Conservation (phyloP, 306 rosid genomes). For the Malus fusca region DNA sequence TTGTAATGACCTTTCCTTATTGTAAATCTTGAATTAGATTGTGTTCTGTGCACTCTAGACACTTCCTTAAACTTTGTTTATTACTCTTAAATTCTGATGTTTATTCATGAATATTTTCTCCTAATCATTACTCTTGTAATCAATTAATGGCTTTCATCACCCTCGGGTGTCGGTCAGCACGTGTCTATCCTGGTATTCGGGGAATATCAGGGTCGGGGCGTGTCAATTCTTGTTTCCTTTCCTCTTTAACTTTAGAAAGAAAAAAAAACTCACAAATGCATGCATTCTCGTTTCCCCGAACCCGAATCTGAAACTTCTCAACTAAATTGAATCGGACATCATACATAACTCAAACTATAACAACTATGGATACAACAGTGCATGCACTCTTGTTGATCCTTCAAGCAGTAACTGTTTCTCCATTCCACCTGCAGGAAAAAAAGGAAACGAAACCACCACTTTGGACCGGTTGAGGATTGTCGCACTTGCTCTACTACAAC, state of each 20-base stretch:
- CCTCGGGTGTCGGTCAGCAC: no score
- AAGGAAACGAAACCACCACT: neutral
- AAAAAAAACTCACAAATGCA: neutral
- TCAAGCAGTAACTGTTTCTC: neutral
- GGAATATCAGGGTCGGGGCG: no score
- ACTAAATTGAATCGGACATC: neutral
- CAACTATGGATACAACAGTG: slow-evolving; percentile 1
- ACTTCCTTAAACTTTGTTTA: no score
- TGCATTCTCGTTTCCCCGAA: neutral
- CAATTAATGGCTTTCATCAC: no score
- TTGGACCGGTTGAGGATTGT: neutral
- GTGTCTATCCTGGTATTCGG: no score
- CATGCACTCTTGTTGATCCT: neutral
- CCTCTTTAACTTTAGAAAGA: neutral
- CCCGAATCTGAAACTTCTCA: no score
- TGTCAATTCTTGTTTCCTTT: neutral
- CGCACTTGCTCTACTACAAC: slow-evolving; percentile 1
- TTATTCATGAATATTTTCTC: no score
- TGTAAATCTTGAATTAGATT: no score
- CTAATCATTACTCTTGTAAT: no score
- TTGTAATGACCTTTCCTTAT: no score
- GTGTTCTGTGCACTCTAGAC: no score
- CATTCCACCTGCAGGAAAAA: neutral
- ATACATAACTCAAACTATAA: neutral
- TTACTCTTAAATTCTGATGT: no score